These are phyloP conservation scores for Hygrophorus russula DNA, from an alignment of 768 basidiomycete genomes.

Conservation along the genomic window DNA sequence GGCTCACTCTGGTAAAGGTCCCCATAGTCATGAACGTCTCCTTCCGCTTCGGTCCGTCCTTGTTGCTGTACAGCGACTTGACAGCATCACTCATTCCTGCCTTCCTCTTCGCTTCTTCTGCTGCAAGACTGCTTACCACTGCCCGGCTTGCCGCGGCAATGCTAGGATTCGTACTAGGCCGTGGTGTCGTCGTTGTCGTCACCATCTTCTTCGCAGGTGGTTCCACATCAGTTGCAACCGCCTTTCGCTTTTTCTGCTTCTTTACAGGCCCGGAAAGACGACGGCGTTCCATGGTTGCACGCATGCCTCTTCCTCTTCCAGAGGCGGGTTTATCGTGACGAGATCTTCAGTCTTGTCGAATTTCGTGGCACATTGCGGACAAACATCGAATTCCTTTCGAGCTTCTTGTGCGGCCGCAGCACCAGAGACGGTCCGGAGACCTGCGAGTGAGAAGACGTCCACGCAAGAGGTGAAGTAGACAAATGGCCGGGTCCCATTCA, in stretches of 20 bases:
- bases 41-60: constrained; percentile 42
- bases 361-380: constrained; percentile 69
- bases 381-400: constrained; percentile 39
- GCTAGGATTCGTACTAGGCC: constrained; percentile 38
- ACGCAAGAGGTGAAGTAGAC: constrained; percentile 81
- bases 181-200: constrained; percentile 18
- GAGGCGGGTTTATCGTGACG: constrained; percentile 54
- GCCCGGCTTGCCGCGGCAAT: constrained; percentile 51
- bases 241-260: constrained; percentile 57
- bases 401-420: constrained; percentile 18
- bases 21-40: constrained; percentile 89
- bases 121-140: constrained; percentile 60
- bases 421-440: constrained; percentile 54
- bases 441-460: constrained; percentile 83
- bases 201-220: constrained; percentile 39
- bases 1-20: constrained; percentile 81
- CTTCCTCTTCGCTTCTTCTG: constrained; percentile 77
- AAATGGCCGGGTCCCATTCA: constrained; percentile 86
- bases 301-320: constrained; percentile 56
- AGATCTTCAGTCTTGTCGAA: constrained; percentile 49
- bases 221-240: constrained; percentile 21
- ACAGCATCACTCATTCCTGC: constrained; percentile 80
- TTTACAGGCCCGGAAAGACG: constrained; percentile 46
- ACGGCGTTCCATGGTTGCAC: constrained; percentile 41
- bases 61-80: constrained; percentile 66